Conservation (phyloP, 78 protist species). For the Isochrysis galbana region DNA sequence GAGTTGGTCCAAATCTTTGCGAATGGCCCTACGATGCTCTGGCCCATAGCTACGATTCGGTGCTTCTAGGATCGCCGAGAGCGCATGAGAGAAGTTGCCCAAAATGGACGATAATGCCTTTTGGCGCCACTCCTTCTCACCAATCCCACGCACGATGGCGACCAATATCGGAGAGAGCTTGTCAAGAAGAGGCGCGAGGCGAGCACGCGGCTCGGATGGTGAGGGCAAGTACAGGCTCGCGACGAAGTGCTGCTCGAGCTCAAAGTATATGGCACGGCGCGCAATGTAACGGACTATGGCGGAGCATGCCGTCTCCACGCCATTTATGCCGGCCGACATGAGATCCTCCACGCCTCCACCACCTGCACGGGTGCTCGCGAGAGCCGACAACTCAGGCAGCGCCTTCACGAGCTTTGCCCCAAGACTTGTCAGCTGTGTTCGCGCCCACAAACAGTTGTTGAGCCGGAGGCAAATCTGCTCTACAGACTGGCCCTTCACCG, state of each 20-base stretch:
- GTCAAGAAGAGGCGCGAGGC: background rate
- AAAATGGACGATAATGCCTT: background rate
- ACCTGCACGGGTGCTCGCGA: background rate
- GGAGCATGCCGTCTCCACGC: background rate
- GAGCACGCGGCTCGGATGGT: background rate
- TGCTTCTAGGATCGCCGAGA: background rate
- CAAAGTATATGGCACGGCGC: background rate
- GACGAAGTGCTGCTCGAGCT: background rate
- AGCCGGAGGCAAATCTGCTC: background rate
- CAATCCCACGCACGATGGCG: background rate
- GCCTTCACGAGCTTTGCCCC: background rate
- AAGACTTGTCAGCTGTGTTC: background rate
- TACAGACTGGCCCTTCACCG: background rate
- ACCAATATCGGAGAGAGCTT: background rate
- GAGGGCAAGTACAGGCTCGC: background rate
- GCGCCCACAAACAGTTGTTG: background rate
- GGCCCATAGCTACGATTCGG: background rate
- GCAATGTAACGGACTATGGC: background rate
- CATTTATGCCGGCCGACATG: background rate
- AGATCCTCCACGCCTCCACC: background rate
- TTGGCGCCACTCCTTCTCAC: background rate
- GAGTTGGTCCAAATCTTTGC: background rate
- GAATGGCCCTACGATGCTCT: background rate
- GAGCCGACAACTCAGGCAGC: background rate
- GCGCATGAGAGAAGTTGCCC: background rate